These are phyloP conservation scores for Saccharomyces paradoxus DNA, from an alignment of 805 yeast genomes.

Conservation along the genomic window DNA sequence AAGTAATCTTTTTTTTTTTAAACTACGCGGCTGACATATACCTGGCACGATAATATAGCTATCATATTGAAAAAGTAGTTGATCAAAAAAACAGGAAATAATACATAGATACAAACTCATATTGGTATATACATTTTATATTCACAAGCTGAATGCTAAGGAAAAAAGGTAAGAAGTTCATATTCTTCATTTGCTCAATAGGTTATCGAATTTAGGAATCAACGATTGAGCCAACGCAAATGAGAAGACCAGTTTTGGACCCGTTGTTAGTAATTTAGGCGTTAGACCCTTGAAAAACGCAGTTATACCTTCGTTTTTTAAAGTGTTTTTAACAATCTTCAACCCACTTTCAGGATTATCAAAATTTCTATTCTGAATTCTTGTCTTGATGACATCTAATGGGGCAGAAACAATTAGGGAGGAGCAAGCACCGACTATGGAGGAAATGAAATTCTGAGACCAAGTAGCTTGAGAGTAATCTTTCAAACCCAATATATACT, in stretches of 20 bases:
- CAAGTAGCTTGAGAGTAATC: slow-evolving; percentile 92
- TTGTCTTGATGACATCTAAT: slow-evolving; percentile 93
- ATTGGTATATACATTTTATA: neutral
- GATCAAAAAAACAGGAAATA: neutral
- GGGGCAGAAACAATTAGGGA: slow-evolving; percentile 96
- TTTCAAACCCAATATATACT: slow-evolving; percentile 74
- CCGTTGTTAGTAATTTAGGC: slow-evolving; percentile 93
- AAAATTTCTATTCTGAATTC: slow-evolving; percentile 94
- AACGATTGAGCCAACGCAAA: slow-evolving; percentile 95
- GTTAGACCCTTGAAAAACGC: slow-evolving; percentile 95
- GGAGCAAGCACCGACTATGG: slow-evolving; percentile 94
- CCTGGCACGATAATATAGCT: neutral
- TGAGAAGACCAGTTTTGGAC: slow-evolving; percentile 96
- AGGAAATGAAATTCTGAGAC: slow-evolving; percentile 89
- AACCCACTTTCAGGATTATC: slow-evolving; percentile 93
- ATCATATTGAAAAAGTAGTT: neutral
- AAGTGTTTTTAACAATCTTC: slow-evolving; percentile 86
- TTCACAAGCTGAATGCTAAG: neutral
- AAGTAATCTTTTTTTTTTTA: neutral
- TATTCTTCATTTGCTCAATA: slow-evolving; percentile 35
- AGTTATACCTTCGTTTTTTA: slow-evolving; percentile 79
- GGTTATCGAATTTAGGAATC: slow-evolving; percentile 88
- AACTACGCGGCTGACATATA: neutral
- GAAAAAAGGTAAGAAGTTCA: neutral
- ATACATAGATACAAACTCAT: neutral